Conservation (phyloP, 2,329 filamentous ascomycete genomes). For the Aspergillus latus region DNA sequence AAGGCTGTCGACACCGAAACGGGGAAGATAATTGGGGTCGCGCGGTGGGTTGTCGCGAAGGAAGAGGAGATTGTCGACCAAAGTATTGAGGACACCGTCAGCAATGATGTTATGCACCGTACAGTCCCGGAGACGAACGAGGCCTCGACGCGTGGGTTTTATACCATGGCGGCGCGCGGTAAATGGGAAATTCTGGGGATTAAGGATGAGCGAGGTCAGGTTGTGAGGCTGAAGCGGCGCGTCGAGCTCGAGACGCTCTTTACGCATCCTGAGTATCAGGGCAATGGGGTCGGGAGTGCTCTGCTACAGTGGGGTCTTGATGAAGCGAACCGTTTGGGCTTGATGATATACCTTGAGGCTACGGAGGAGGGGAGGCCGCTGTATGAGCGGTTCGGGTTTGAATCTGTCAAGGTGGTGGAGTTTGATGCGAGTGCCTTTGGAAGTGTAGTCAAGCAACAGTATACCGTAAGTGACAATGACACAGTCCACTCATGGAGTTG, state of each 20-base stretch:
- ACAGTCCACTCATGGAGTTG: too few relatives aligned
- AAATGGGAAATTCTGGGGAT: neutral
- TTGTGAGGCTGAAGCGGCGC: neutral
- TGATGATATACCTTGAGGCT: conserved; percentile 11
- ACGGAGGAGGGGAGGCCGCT: conserved; percentile 10
- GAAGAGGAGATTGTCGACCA: neutral
- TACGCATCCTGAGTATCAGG: conserved; percentile 11
- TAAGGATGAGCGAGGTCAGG: neutral
- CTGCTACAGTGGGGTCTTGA: conserved; percentile 1
- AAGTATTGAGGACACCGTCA: neutral
- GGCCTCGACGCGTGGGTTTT: neutral
- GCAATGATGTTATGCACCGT: neutral
- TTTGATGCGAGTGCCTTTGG: conserved; percentile 2
- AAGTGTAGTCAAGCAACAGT: neutral
- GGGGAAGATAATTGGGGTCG: neutral
- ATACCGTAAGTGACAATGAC: neutral
- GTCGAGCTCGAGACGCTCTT: conserved; percentile 6
- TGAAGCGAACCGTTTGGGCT: neutral
- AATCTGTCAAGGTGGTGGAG: neutral
- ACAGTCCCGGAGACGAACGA: conserved; percentile 5
- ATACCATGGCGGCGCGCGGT: neutral
- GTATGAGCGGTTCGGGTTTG: conserved; percentile 22
- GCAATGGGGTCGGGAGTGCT: conserved; percentile 4
- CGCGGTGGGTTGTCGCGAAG: neutral
- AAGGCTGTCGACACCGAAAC: conserved; percentile 6